These are phyloP conservation scores for Moesziomyces sp. DNA, from an alignment of 1,284 basidiomycete species.

Conservation along the genomic window DNA sequence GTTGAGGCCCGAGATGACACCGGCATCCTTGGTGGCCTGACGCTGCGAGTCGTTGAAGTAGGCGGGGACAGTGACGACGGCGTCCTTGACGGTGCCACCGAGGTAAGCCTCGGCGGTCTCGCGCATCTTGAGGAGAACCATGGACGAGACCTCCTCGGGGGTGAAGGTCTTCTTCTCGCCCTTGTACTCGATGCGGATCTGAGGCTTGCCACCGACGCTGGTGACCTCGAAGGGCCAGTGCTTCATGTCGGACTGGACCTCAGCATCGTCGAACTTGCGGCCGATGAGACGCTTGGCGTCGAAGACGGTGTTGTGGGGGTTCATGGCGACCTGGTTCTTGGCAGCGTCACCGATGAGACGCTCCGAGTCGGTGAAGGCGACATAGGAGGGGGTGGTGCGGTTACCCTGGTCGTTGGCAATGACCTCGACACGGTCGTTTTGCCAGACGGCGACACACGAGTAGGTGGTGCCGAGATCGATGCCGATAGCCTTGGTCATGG, in stretches of 20 bases:
- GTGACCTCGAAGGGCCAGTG: constrained; percentile 93
- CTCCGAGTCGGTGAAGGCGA: constrained; percentile 77
- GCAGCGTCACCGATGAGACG: constrained; percentile 95
- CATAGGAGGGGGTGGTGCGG: constrained; percentile 84
- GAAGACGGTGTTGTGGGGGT: constrained; percentile 74
- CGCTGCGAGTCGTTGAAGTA: constrained; percentile 99
- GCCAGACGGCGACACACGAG: constrained; percentile 85
- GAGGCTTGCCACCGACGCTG: constrained; percentile 84
- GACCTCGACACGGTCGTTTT: constrained; percentile 98
- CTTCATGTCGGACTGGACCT: constrained; percentile 94
- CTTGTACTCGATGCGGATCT: constrained; percentile 87
- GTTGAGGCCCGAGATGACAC: constrained; percentile 87
- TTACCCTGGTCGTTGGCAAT: constrained; percentile 93
- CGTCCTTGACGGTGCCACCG: constrained; percentile 81
- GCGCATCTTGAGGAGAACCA: constrained; percentile 98
- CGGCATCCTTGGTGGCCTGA: constrained; percentile 94
- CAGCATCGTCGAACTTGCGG: constrained; percentile 82
- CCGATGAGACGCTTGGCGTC: constrained; percentile 91
- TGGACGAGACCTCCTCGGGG: constrained; percentile 96
- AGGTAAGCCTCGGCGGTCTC: constrained; percentile 98
- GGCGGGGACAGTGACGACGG: constrained; percentile 88
- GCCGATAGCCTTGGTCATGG: constrained; percentile 81
- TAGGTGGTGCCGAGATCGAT: constrained; percentile 85
- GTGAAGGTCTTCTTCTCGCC: constrained; percentile 93
- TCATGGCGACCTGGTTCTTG: constrained; percentile 83